Percentiles rank a stretch among this genome's conserved stretches.
phyloP scores from a whole-genome alignment of 2,329 filamentous ascomycete species.

The Zasmidium cellare region DNA sequence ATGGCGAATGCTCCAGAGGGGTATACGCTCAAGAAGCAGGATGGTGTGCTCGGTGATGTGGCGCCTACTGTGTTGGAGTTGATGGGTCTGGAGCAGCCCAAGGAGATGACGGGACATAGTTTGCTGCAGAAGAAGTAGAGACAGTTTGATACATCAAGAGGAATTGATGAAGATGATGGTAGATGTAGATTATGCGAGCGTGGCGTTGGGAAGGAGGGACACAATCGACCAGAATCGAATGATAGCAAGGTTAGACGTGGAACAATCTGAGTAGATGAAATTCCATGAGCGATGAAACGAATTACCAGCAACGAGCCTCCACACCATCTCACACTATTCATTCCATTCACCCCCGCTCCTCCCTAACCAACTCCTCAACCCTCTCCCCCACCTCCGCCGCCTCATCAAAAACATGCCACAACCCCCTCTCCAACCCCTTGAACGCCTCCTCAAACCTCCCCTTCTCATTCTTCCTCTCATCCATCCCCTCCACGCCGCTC shows the following conservation, averaged over 20 bases:
- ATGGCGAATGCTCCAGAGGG: conserved; percentile 95
- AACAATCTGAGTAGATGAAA: neutral
- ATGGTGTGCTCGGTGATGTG: conserved; percentile 93
- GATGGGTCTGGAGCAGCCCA: conserved; percentile 88
- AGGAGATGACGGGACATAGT: conserved; percentile 87
- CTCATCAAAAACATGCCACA: conserved; percentile 83
- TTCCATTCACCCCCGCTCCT: conserved; percentile 10
- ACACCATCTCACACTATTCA: no score
- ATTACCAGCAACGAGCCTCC: no score
- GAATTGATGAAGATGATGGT: neutral
- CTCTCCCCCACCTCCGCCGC: conserved; percentile 61
- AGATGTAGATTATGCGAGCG: neutral
- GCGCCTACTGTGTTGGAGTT: conserved; percentile 87
- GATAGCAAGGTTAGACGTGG: no score
- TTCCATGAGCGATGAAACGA: neutral
- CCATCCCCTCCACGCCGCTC: conserved; percentile 69
- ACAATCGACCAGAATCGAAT: no score
- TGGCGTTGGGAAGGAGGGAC: neutral
- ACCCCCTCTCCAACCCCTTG: conserved; percentile 64
- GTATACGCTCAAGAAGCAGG: conserved; percentile 80
- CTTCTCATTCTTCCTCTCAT: conserved; percentile 65
- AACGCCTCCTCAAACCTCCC: conserved; percentile 83
- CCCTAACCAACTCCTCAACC: conserved; percentile 33
- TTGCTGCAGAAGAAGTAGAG: conserved; percentile 67
- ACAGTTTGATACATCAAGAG: no score